A percentile compares a stretch with the other conserved stretches of the same genome.
Evolutionary conservation across 2,329 filamentous ascomycete species (phyloP).

Genomic region (Penicillium thymicola): DNA sequence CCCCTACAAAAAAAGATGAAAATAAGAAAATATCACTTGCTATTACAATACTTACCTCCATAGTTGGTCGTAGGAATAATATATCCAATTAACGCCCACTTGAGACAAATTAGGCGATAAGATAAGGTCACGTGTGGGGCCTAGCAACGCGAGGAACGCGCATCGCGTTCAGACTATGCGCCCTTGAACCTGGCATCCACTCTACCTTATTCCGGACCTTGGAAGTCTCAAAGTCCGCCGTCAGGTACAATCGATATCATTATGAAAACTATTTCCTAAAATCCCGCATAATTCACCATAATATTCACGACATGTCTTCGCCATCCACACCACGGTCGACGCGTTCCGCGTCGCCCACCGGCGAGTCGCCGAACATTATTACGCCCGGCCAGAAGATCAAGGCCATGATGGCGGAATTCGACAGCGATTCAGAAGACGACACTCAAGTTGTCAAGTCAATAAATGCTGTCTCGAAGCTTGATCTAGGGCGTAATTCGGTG

Average conservation of each 20-base stretch:
- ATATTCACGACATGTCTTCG: conserved; percentile 26
- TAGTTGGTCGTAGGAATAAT: not conserved
- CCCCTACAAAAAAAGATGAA: not conserved
- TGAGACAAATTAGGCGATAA: conserved; percentile 10
- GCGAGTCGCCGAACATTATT: conserved; percentile 35
- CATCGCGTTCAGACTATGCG: conserved; percentile 23
- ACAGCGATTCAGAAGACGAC: conserved; percentile 47
- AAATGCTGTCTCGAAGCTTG: conserved; percentile 13
- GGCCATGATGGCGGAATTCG: conserved; percentile 49
- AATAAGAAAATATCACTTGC: not conserved
- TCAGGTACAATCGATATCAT: conserved; percentile 1
- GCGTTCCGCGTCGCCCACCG: conserved; percentile 30
- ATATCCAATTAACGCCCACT: not conserved
- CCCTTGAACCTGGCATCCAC: conserved; percentile 10
- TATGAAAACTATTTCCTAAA: conserved; percentile 7
- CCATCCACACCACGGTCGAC: conserved; percentile 35
- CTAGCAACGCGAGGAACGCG: conserved; percentile 26
- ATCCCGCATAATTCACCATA: not conserved
- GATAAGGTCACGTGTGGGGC: conserved; percentile 20
- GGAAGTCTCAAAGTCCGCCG: not conserved
- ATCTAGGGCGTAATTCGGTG: conserved; percentile 14
- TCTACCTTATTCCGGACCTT: conserved; percentile 5
- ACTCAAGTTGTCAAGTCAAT: conserved; percentile 27
- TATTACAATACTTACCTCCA: too few relatives aligned
- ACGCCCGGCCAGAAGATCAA: conserved; percentile 49